Evolutionary conservation across 805 yeast species (phyloP), one percentile per base, ranked within the genome.

Genomic region (Pichia nanzhaoensis): DNA sequence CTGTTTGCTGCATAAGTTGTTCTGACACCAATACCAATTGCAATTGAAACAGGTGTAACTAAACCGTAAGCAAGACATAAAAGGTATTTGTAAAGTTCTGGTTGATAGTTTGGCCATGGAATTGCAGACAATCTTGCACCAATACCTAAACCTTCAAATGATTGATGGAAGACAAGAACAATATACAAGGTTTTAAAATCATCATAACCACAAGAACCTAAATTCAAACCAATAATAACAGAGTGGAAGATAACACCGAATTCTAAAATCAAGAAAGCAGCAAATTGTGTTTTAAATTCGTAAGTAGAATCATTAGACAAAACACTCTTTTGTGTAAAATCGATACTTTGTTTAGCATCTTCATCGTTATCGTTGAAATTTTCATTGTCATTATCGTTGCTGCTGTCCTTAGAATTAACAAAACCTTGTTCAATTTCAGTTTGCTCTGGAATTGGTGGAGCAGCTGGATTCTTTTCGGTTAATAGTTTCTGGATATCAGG

Each of bases 201-300:
- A 6, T 76, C 82, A 37, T 41, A 51, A 39, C 84, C 88, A 9
- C 89, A 67, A 16, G 82, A 82, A 5, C 89, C 85, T 37, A 84
- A 70, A 0, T 89, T 71, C 45, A 85, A 67, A 32, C 95, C 95
- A 47, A 84, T 73, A 57, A 85, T 82, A 3, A 85, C 77, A 10
- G 95, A 85, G 63, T 84, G 95, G 70, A 84, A 82, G 34, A 85
- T 64, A 41, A 85, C 71, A 55, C 95, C 95, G 51, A 81, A 78
- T 60, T 84, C 95, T 51, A 84, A 32, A 33, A 51, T 46, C 10
- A 50, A 37, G 20, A 49, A 51, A 5, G 54, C 52, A 18, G 54
- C 44, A 37, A 51, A 48, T 40, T 51, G 53, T 20, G 37, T 27
- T 30, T 51, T 39, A 21, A 51, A 51, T 47, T 47, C 36, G 21